Percentiles rank a stretch among this genome's conserved stretches.
Evolutionary conservation across 139 green algal species (phyloP).

Genomic region (Micractinium sp.): DNA sequence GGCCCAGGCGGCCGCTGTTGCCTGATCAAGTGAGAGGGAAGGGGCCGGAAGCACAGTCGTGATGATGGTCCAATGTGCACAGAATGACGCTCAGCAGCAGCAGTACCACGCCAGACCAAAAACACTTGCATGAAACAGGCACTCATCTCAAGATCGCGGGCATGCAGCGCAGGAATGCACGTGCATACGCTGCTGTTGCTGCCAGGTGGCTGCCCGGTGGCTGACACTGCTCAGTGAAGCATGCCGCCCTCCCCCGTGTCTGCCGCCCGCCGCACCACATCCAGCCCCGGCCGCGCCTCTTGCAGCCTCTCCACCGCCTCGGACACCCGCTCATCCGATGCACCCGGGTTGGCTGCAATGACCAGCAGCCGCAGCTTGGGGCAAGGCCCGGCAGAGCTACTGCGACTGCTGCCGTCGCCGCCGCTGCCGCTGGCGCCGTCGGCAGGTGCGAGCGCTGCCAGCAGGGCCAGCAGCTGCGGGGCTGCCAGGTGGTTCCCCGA

Average conservation of each 20-base stretch:
- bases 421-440: neutral
- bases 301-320: conserved; percentile 31
- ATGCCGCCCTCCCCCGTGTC: conserved; percentile 27
- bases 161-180: too few species aligned
- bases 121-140: too few species aligned
- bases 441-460: conserved; percentile 11
- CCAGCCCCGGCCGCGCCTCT: neutral
- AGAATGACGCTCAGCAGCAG: too few species aligned
- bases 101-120: too few species aligned
- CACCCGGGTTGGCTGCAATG: conserved; percentile 43
- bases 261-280: conserved; percentile 31
- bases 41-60: too few species aligned
- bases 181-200: too few species aligned
- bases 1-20: too few species aligned
- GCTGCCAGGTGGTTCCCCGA: conserved; percentile 37
- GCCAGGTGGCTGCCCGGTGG: too few species aligned
- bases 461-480: conserved; percentile 25
- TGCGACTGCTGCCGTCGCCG: neutral
- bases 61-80: too few species aligned
- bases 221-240: conserved; percentile 6
- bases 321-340: conserved; percentile 5
- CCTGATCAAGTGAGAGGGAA: too few species aligned
- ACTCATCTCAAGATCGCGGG: too few species aligned
- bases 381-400: neutral
- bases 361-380: conserved; percentile 27